These are phyloP conservation scores for Cladosporium sp. DNA, from an alignment of 2,329 filamentous ascomycete species.

Conservation along the genomic window DNA sequence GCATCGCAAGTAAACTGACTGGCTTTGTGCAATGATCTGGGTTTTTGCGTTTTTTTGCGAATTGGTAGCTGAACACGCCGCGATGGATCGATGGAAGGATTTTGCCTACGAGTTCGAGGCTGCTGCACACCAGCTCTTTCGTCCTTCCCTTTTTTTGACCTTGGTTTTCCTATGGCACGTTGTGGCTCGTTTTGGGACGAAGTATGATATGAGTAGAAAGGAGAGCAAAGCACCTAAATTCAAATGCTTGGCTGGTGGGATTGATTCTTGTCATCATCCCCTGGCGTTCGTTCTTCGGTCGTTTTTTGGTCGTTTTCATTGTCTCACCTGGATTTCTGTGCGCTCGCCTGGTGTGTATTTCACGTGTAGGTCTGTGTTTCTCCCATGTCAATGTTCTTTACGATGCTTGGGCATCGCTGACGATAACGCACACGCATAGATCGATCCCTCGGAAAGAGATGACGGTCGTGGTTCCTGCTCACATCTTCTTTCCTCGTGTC, in stretches of 20 bases:
- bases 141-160: too few relatives aligned
- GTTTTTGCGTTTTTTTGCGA: not conserved
- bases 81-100: not conserved
- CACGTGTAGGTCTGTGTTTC: too few relatives aligned
- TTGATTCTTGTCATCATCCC: not conserved
- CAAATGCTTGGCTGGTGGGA: not conserved
- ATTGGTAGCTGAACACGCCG: not conserved
- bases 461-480: too few relatives aligned
- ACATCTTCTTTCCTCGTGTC: too few relatives aligned
- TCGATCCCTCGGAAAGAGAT: too few relatives aligned
- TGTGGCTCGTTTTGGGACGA: not conserved
- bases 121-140: too few relatives aligned
- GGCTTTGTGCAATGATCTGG: not conserved
- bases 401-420: too few relatives aligned
- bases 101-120: too few relatives aligned
- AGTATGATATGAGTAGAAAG: not conserved
- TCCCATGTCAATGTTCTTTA: too few relatives aligned
- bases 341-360: not conserved
- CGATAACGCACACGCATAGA: too few relatives aligned
- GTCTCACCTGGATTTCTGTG: not conserved
- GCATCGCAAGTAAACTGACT: not conserved
- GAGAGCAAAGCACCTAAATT: not conserved
- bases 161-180: not conserved
- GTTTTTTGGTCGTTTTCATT: not conserved
- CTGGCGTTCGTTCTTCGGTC: not conserved